A percentile compares a stretch with the other conserved stretches of the same genome.
Evolutionary conservation across 2,329 filamentous ascomycete species (phyloP).

Genomic region (Setomelanomma holmii): DNA sequence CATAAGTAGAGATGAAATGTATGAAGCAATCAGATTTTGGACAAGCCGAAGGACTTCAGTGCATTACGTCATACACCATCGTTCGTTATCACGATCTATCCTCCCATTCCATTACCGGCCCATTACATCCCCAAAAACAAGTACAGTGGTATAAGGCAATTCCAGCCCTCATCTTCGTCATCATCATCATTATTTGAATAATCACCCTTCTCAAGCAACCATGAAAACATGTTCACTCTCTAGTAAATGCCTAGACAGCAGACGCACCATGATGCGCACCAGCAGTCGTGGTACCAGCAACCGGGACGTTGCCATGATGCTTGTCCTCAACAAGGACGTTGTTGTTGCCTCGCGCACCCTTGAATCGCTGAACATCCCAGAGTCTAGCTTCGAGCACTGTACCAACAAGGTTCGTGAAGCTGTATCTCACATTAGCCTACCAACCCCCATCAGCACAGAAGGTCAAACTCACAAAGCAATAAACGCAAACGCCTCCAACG

Average conservation of each 20-base stretch:
- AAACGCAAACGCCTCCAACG: constrained; percentile 30
- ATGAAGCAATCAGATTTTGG: too few relatives aligned
- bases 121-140: too few relatives aligned
- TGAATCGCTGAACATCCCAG: constrained; percentile 23
- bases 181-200: too few relatives aligned
- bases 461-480: constrained; percentile 27
- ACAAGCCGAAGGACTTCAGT: too few relatives aligned
- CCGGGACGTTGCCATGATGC: constrained; percentile 1
- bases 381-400: constrained; percentile 23
- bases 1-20: too few relatives aligned
- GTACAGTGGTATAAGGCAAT: too few relatives aligned
- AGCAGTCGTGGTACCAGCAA: neutral
- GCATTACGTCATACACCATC: too few relatives aligned
- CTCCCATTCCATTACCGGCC: too few relatives aligned
- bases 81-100: too few relatives aligned
- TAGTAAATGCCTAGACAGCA: neutral
- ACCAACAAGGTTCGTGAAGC: constrained; percentile 27
- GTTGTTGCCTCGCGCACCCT: neutral
- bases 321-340: constrained; percentile 2
- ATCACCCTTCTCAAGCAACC: too few relatives aligned
- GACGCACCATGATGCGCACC: neutral
- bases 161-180: too few relatives aligned
- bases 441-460: neutral
- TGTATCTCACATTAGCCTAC: constrained; percentile 4
- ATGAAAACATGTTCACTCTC: too few relatives aligned